phyloP scores from a whole-genome alignment of 1,139 yeast species.

The Pichia sp. region DNA sequence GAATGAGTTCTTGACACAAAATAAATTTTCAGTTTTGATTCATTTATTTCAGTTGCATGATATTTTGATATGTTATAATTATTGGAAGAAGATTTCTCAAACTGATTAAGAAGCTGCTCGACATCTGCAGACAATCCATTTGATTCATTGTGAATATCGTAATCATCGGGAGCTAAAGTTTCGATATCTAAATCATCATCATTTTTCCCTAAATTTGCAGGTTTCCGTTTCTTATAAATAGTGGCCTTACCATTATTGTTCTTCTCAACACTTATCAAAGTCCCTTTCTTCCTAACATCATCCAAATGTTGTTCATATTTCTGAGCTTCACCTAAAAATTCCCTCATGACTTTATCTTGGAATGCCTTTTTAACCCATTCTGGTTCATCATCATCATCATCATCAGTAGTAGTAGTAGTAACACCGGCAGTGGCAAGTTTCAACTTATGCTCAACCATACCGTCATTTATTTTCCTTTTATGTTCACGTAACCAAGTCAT shows the following conservation, averaged over 20 bases:
- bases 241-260: slow-evolving; percentile 9
- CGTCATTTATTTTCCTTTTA: slow-evolving; percentile 31
- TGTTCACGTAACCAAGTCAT: slow-evolving; percentile 77
- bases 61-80: neutral
- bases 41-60: slow-evolving; percentile 19
- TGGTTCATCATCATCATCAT: slow-evolving; percentile 41
- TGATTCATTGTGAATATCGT: slow-evolving; percentile 29
- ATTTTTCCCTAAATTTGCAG: neutral
- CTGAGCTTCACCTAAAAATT: slow-evolving; percentile 29
- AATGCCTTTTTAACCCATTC: slow-evolving; percentile 46
- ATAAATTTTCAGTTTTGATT: slow-evolving; percentile 45
- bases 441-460: slow-evolving; percentile 14
- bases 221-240: slow-evolving; percentile 13
- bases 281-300: slow-evolving; percentile 19
- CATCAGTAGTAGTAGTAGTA: slow-evolving; percentile 15
- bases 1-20: slow-evolving; percentile 90
- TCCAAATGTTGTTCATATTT: slow-evolving; percentile 39
- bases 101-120: slow-evolving; percentile 34
- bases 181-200: slow-evolving; percentile 13
- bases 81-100: slow-evolving; percentile 21
- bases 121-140: slow-evolving; percentile 37
- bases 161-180: slow-evolving; percentile 38
- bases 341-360: slow-evolving; percentile 30
- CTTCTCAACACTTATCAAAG: slow-evolving; percentile 13
- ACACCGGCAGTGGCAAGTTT: neutral